Evolutionary conservation across 2,329 filamentous ascomycete genomes (phyloP).

Genomic region (Claviceps monticola): DNA sequence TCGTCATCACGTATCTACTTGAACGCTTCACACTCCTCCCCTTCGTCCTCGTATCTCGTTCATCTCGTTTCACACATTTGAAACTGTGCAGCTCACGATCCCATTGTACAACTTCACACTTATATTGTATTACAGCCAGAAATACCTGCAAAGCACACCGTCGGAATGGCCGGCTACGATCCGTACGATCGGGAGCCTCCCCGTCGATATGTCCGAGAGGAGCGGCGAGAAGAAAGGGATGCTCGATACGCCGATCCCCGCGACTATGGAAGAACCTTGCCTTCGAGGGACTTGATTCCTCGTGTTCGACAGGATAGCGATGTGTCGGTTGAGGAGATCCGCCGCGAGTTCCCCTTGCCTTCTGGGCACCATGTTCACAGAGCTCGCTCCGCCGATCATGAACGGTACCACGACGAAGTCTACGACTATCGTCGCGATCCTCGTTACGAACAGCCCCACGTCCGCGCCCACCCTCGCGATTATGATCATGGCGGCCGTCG

Average conservation of each 20-base stretch:
- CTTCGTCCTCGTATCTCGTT: not conserved
- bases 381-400: slow-evolving; percentile 48
- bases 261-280: slow-evolving; percentile 32
- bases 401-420: slow-evolving; percentile 39
- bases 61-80: not conserved
- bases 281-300: slow-evolving; percentile 40
- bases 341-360: slow-evolving; percentile 73
- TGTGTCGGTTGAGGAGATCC: slow-evolving; percentile 66
- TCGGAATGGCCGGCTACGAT: slow-evolving; percentile 35
- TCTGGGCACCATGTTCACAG: slow-evolving; percentile 38
- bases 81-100: not conserved
- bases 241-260: slow-evolving; percentile 39
- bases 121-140: not conserved
- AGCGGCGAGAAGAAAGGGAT: slow-evolving; percentile 36
- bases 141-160: not conserved
- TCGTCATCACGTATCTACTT: not conserved
- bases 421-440: slow-evolving; percentile 33
- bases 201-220: slow-evolving; percentile 40
- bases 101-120: not conserved
- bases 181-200: slow-evolving; percentile 37
- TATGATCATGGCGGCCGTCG: slow-evolving; percentile 27
- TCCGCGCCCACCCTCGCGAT: slow-evolving; percentile 20
- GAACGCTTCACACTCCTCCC: not conserved
- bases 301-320: slow-evolving; percentile 58
- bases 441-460: slow-evolving; percentile 19